Base-by-base conservation (phyloP, 345 rosid genomes). In the Zanthoxylum bungeanum region DNA sequence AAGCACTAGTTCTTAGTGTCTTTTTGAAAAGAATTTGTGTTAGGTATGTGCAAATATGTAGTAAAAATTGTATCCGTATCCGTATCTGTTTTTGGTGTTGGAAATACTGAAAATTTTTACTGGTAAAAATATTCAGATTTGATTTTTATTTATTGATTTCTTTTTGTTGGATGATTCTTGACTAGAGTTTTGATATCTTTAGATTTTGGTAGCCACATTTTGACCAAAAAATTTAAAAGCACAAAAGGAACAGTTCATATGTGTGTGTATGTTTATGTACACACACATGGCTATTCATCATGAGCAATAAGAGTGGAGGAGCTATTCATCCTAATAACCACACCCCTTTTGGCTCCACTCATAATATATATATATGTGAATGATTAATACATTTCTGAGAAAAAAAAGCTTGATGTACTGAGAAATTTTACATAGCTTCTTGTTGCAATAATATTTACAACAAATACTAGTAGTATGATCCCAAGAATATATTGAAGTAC, bases 21-120 rank as follows among this genome's bases (percentile, higher is more conserved):
- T 70, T 37, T 36, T 22, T 64, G 34, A 44, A 66, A 52, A 47
- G 58, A 44, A 53, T 44, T 63, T 65, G 69, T 67, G 65, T 68
- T 24, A 68, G 25, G 25, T 24, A 9, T 49, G 53, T 71, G 53
- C 57, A 71, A 34, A 66, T 64, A 64, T 36, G 3, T 36, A 40
- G 65, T 64, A 44, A 70, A 65, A 69, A 62, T 40, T 62, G 33
- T 62, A 40, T 24, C 51, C 14, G 14, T 14, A 27, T 27, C n/a
- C 31, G 39, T 14, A 27, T 27, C n/a, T 28, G 39, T 58, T 42
- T 44, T 44, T 44, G 53, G 68, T 28, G 37, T 44, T 44, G 16
- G 5, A 42, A 44, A 64, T 64, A 64, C 68, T 64, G 53, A 25
- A 25, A 64, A 14, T 64, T 63, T 63, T 19, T 49, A 46, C 66